phyloP scores from a whole-genome alignment of 2,329 filamentous ascomycete species.

The Arachnomyces sp. region DNA sequence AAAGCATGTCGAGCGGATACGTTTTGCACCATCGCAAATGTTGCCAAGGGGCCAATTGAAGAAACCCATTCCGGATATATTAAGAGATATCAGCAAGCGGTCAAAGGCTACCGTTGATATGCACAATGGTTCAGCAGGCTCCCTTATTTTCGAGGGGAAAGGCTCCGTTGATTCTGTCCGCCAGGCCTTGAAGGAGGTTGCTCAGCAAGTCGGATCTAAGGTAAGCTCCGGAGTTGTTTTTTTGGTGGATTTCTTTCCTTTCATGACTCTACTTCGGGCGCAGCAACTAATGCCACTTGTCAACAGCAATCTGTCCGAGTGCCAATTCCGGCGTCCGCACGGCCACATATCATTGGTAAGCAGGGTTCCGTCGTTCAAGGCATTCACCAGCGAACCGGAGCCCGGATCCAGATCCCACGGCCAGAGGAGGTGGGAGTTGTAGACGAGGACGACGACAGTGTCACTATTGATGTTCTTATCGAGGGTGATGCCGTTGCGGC shows the following conservation, averaged over 20 bases:
- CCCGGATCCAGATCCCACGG: constrained; percentile 82
- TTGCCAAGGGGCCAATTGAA: constrained; percentile 70
- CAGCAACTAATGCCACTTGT: constrained; percentile 4
- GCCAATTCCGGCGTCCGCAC: constrained; percentile 72
- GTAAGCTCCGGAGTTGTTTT: constrained; percentile 52
- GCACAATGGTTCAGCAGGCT: constrained; percentile 62
- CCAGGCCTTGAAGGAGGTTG: constrained; percentile 81
- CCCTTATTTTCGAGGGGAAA: constrained; percentile 73
- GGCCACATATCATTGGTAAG: constrained; percentile 87
- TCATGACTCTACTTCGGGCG: background rate
- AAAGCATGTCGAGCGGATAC: constrained; percentile 69
- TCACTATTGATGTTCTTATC: constrained; percentile 74
- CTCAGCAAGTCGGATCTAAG: constrained; percentile 79
- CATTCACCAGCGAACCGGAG: constrained; percentile 82
- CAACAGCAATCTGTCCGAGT: constrained; percentile 64
- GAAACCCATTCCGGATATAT: constrained; percentile 74
- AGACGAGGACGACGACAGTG: constrained; percentile 69
- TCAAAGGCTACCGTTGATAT: constrained; percentile 81
- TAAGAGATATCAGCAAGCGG: constrained; percentile 87
- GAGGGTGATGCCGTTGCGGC: constrained; percentile 88
- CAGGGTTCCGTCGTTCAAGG: constrained; percentile 83
- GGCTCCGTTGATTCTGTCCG: constrained; percentile 78
- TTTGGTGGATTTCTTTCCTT: background rate
- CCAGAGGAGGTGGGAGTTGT: constrained; percentile 57
- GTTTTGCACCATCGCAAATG: constrained; percentile 67